Percentiles rank a stretch among this genome's conserved stretches.
These are phyloP conservation scores for Saururus chinensis DNA, from an alignment of 164 flowering plant genomes.

Conservation along the genomic window DNA sequence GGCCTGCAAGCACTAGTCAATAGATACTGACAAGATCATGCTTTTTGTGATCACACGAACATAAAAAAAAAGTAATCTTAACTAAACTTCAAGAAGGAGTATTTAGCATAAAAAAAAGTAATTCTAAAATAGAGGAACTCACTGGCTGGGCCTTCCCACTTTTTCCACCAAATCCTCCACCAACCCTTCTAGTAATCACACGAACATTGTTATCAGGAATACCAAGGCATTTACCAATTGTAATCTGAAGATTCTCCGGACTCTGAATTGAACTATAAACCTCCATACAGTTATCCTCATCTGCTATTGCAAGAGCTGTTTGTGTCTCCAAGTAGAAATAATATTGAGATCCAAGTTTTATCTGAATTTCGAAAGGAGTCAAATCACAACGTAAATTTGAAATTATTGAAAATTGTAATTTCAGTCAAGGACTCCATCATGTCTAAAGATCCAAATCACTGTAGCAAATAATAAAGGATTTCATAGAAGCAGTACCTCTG, in stretches of 20 bases:
- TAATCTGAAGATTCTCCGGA: constrained; percentile 50
- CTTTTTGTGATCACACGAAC: too few relatives aligned
- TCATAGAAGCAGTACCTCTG: not conserved
- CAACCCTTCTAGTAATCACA: constrained; percentile 83
- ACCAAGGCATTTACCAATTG: constrained; percentile 71
- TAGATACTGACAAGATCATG: too few relatives aligned
- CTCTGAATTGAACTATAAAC: constrained; percentile 67
- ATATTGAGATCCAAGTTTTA: constrained; percentile 74
- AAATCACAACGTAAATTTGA: too few relatives aligned
- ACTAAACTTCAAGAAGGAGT: not conserved
- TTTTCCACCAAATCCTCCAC: constrained; percentile 95
- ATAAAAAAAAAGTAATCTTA: too few relatives aligned
- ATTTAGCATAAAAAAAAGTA: not conserved
- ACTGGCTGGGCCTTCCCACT: constrained; percentile 52
- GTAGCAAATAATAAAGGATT: not conserved
- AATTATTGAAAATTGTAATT: too few relatives aligned
- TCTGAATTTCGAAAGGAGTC: constrained; percentile 24
- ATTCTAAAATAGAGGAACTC: constrained; percentile 20
- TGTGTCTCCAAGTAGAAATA: constrained; percentile 91
- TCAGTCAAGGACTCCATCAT: not conserved
- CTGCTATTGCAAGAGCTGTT: constrained; percentile 81
- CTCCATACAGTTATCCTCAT: constrained; percentile 82
- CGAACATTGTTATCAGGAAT: constrained; percentile 79
- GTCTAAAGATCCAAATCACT: too few relatives aligned
- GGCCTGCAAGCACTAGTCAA: too few relatives aligned